Base-by-base conservation (phyloP, 202 grass and related monocot genomes). In the Eragrostis tef region DNA sequence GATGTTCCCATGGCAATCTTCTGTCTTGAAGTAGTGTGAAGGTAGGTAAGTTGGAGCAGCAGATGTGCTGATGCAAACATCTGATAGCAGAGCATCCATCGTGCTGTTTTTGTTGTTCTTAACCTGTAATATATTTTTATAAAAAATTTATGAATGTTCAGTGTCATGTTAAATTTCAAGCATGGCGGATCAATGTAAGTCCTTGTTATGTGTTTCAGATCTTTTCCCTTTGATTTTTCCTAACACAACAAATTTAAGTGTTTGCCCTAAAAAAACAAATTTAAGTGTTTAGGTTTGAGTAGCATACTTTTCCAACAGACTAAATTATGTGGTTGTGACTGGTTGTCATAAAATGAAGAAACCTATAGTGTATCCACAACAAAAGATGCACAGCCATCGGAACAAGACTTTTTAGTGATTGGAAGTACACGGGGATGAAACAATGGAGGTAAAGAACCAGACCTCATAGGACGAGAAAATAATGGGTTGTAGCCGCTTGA, bases 11-110 rank as follows among this genome's bases (percentile, higher is more conserved):
- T 81, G 73, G 31, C 7, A 59, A 69, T 88, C 81, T 82, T 97
- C 84, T n/a, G 81, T 89, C 67, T 81, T 80, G 57, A 97, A 97
- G 86, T 89, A 86, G 71, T 93, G 85, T 43, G 84, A 75, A 41
- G 92, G 94, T 58, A 94, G 82, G 82, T 97, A 94, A 74, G 94
- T 97, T 74, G 94, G 92, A 31, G 94, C 90, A 43, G 92, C 92
- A 1, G 90, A 91, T 14, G 92, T 88, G 81, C 94, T 89, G 67
- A 94, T 97, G 46, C 88, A 92, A 84, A 97, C 92, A 81, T 94
- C 94, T 60, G 92, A 94, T 52, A 97, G 73, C 42, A 88, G 85
- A 62, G 87, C 94, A 84, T 94, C 80, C 79, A 89, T 79, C 45
- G 53, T 78, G 34, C 46, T 89, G 65, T 58, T 31, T 21, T 81